Evolutionary conservation across 805 yeast genomes (phyloP).

Genomic region (Geotrichum ghanense): DNA sequence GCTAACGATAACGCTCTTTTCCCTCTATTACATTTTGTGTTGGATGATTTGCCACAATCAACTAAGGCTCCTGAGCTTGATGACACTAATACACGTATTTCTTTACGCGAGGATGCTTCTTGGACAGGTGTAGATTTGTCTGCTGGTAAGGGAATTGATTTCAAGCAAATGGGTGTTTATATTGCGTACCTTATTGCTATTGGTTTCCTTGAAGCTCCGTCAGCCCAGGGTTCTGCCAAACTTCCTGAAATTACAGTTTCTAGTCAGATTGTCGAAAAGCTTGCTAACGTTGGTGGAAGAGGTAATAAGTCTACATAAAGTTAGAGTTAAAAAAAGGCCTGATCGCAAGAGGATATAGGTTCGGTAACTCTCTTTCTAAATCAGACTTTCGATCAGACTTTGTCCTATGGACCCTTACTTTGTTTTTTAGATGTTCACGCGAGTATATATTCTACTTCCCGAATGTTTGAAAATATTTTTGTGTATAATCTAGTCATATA

Average conservation of each 20-base stretch:
- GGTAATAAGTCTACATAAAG: constrained; percentile 12
- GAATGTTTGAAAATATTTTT: no score
- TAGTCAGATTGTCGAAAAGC: constrained; percentile 25
- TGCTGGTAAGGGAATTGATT: constrained; percentile 65
- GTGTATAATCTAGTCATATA: no score
- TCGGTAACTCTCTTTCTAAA: no score
- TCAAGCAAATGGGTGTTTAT: constrained; percentile 58
- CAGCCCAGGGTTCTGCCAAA: constrained; percentile 25
- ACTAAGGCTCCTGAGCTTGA: constrained; percentile 95
- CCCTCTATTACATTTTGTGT: constrained; percentile 88
- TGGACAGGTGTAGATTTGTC: constrained; percentile 61
- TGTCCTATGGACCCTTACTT: no score
- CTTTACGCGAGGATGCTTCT: constrained; percentile 47
- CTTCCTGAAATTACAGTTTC: constrained; percentile 51
- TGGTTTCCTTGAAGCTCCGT: constrained; percentile 68
- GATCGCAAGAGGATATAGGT: no score
- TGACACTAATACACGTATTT: constrained; percentile 67
- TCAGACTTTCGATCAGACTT: no score
- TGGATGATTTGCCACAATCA: constrained; percentile 81
- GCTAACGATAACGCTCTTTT: constrained; percentile 76
- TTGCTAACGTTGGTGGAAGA: constrained; percentile 30
- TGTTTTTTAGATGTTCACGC: no score
- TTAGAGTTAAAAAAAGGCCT: no score
- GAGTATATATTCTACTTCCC: no score
- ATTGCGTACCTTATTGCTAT: constrained; percentile 67